Evolutionary conservation across 148 eudicot genomes (phyloP).

Genomic region (Camellia lanceoleosa): DNA sequence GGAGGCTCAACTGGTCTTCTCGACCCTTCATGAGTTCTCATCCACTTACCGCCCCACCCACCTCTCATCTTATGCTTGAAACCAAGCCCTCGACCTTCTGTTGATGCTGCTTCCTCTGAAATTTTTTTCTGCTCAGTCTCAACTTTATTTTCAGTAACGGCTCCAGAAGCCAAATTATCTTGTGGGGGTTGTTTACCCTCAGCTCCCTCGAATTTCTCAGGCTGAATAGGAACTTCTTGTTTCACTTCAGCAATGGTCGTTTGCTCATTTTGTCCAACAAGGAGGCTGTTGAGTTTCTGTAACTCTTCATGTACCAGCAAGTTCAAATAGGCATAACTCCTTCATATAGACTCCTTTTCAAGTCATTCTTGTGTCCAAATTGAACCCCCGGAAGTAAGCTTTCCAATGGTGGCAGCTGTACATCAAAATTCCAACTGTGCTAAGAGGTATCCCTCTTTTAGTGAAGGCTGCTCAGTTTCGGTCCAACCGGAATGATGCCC

Average conservation of each 20-base stretch:
- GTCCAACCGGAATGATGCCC: no score
- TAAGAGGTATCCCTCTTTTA: no score
- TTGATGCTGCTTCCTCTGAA: background rate
- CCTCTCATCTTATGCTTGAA: slow-evolving; percentile 57
- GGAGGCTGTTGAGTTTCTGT: slow-evolving; percentile 23
- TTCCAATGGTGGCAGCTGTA: no score
- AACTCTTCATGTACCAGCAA: slow-evolving; percentile 32
- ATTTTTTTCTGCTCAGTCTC: slow-evolving; percentile 24
- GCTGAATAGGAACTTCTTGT: slow-evolving; percentile 13
- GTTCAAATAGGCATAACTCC: no score
- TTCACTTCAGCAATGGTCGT: slow-evolving; percentile 18
- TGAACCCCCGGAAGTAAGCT: no score
- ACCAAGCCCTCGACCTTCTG: slow-evolving; percentile 41
- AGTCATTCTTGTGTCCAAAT: no score
- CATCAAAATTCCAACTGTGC: no score
- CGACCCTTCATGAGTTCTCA: slow-evolving; percentile 39
- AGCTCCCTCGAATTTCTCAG: slow-evolving; percentile 16
- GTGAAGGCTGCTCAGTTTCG: no score
- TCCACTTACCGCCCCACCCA: slow-evolving; percentile 46
- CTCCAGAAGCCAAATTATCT: no score
- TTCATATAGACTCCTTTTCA: no score
- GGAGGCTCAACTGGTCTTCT: slow-evolving; percentile 40
- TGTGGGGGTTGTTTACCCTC: background rate
- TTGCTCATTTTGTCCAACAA: slow-evolving; percentile 24
- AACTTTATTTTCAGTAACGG: slow-evolving; percentile 15